These are phyloP conservation scores for Scenedesmus sp. DNA, from an alignment of 163 green algal species.

Conservation along the genomic window DNA sequence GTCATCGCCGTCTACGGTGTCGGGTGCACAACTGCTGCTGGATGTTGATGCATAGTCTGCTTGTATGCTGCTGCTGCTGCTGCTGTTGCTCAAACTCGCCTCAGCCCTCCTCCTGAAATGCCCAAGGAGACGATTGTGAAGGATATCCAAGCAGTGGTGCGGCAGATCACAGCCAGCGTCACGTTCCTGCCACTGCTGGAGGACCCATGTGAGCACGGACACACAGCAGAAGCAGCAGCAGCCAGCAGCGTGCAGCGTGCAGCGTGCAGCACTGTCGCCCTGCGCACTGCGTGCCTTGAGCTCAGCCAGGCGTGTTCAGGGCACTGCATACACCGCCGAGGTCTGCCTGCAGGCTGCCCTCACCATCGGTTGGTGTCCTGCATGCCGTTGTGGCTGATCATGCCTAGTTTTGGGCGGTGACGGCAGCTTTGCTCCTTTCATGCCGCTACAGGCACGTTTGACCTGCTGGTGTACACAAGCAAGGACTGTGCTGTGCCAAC, in stretches of 20 bases:
- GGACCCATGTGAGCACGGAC: conserved; percentile 82
- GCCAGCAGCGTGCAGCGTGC: not conserved
- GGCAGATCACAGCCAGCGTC: conserved; percentile 97
- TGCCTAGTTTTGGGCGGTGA: not conserved
- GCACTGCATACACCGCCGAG: too few species aligned
- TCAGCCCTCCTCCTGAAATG: conserved; percentile 73
- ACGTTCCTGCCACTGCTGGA: conserved; percentile 97
- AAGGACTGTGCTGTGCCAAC: conserved; percentile 83
- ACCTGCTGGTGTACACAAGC: conserved; percentile 96
- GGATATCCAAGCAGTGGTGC: conserved; percentile 96
- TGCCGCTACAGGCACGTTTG: conserved; percentile 89
- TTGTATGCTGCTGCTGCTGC: conserved; percentile 14
- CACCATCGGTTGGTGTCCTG: not conserved
- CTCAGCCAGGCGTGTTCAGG: too few species aligned
- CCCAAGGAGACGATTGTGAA: conserved; percentile 86
- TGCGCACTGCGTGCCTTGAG: not conserved
- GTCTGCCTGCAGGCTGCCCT: not conserved
- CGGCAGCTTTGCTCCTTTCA: not conserved
- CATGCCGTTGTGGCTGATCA: not conserved
- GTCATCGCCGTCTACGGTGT: not conserved
- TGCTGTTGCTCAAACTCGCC: not conserved
- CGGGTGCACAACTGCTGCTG: not conserved
- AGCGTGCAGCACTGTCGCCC: not conserved
- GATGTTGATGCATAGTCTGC: not conserved
- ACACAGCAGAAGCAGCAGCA: conserved; percentile 4